Percentiles rank a stretch among this genome's conserved stretches.
Evolutionary conservation across 2,329 filamentous ascomycete genomes (phyloP).

Genomic region (Lasiodiplodia citricola): DNA sequence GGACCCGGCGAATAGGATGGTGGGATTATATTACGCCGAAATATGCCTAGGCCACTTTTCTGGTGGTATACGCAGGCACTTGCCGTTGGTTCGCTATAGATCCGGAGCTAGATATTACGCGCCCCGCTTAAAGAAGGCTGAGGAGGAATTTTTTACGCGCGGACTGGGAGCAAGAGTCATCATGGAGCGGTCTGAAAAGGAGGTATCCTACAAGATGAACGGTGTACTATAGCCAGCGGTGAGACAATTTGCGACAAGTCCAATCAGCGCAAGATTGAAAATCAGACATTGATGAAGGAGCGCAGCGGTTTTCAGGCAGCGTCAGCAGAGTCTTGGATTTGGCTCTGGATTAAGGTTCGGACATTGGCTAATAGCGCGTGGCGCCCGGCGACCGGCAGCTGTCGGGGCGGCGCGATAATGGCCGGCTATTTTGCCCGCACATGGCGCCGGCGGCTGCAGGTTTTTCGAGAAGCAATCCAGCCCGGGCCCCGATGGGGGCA

Average conservation of each 20-base stretch:
- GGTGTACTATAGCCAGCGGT: background rate
- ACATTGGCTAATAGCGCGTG: conserved; percentile 16
- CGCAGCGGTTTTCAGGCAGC: background rate
- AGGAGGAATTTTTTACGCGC: background rate
- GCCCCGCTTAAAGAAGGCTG: conserved; percentile 10
- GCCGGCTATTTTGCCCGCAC: background rate
- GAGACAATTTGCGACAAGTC: background rate
- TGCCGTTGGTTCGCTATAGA: background rate
- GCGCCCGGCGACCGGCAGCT: background rate
- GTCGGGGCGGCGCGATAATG: background rate
- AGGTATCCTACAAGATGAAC: background rate
- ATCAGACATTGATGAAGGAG: background rate
- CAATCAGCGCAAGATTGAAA: conserved; percentile 19
- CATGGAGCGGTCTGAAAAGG: conserved; percentile 1
- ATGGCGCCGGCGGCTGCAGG: background rate
- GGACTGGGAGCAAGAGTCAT: background rate
- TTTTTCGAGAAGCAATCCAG: no score
- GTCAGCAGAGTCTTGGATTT: background rate
- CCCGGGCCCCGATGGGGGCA: background rate
- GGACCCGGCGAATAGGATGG: background rate
- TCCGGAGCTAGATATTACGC: conserved; percentile 4
- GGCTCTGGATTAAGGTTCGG: conserved; percentile 21
- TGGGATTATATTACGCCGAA: conserved; percentile 19
- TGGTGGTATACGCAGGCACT: background rate
- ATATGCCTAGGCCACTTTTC: conserved; percentile 1